phyloP scores from a whole-genome alignment of 768 basidiomycete genomes.

The Amanita subjunquillea region DNA sequence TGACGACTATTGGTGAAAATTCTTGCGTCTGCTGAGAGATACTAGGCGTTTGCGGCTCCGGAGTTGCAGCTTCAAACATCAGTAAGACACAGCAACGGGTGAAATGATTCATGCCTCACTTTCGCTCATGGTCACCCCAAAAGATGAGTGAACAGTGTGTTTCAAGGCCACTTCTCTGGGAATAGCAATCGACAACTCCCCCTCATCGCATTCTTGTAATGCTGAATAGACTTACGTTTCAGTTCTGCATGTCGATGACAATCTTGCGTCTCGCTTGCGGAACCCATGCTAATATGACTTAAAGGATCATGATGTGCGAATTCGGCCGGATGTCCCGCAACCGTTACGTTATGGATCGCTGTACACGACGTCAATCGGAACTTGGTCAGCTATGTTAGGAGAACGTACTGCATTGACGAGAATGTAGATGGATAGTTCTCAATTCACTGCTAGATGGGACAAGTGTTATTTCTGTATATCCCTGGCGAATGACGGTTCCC shows the following conservation, averaged over 20 bases:
- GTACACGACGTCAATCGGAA: conserved; percentile 10
- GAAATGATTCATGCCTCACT: conserved; percentile 24
- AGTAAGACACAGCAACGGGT: neutral
- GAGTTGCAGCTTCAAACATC: conserved; percentile 48
- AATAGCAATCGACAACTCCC: conserved; percentile 86
- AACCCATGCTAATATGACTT: conserved; percentile 47
- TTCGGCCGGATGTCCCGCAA: conserved; percentile 62
- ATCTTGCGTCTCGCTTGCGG: conserved; percentile 49
- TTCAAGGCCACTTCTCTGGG: conserved; percentile 61
- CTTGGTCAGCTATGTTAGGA: neutral
- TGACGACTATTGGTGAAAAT: conserved; percentile 65
- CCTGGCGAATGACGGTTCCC: conserved; percentile 35
- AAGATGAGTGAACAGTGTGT: conserved; percentile 39
- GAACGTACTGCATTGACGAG: conserved; percentile 73
- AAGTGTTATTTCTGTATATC: conserved; percentile 89
- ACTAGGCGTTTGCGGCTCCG: conserved; percentile 70
- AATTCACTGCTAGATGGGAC: conserved; percentile 73
- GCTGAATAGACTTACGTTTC: conserved; percentile 88
- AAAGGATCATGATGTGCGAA: conserved; percentile 75
- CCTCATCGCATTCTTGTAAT: conserved; percentile 85
- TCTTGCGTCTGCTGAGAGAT: conserved; percentile 26
- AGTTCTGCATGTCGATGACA: conserved; percentile 87
- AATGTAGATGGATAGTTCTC: conserved; percentile 79
- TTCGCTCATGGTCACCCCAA: conserved; percentile 42
- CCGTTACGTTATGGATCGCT: conserved; percentile 69